Evolutionary conservation across 2,329 filamentous ascomycete genomes (phyloP), one percentile per base, ranked within the genome.

Genomic region (Whalleya microplaca): DNA sequence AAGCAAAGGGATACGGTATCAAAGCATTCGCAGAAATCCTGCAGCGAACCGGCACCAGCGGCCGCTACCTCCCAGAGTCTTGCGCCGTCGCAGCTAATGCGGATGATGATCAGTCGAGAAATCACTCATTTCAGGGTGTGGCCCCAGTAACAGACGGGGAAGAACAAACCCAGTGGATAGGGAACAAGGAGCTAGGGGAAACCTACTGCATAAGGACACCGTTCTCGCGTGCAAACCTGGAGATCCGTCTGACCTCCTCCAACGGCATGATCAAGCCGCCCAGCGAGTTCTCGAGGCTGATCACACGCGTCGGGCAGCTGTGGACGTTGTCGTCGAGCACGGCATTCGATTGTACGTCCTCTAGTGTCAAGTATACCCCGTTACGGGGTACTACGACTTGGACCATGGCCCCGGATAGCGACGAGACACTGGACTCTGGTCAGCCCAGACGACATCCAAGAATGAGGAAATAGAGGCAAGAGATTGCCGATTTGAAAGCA

Each of bases 391-490:
- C 56, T 14, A 78, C 65, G 2, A 70, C 76, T 56, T 84, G 80
- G 1, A 88, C 73, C 66, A 87, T 78, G 1, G 89, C 89, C 2
- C 86, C 86, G n/a, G 81, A 84, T 48, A 90, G 76, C 1, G 78
- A 80, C 1, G 88, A 84, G 1, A 88, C 81, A 8, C 69, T 71
- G 41, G 29, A 47, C 21, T 12, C 19, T 14, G 18, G 50, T 66
- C 32, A 62, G 64, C 48, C 37, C 20, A 18, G 12, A 16, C 12
- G 18, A 44, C n/a, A 23, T 21, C 23, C 23, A 45, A 43, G 43
- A 19, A 3, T 32, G 23, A 2, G 20, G 12, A 20, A 27, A 18
- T 47, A 20, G 19, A 32, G 19, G 10, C 1, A 3, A 45, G 4
- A 27, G 41, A 48, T 21, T 23, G 32, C 20, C 10, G 45, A 21